Evolutionary conservation across 2,329 filamentous ascomycete genomes (phyloP).

Genomic region (Salinomyces thailandicus): DNA sequence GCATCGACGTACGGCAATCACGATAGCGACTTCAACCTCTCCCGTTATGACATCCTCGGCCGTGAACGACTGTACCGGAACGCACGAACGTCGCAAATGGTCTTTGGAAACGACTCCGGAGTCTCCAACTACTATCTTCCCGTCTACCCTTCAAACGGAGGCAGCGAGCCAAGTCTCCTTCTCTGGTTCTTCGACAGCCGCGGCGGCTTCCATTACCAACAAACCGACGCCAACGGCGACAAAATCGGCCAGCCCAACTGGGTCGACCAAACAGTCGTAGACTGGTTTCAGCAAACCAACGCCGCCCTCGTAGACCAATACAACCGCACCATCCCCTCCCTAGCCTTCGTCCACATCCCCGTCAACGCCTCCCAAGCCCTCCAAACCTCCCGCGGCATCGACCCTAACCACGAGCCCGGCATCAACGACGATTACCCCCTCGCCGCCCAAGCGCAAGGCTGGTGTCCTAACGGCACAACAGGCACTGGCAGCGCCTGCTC

Average conservation of each 20-base stretch:
- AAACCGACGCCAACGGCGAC: slow-evolving; percentile 20
- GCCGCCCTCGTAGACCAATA: slow-evolving; percentile 9
- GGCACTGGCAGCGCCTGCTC: slow-evolving; percentile 22
- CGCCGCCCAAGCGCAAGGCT: slow-evolving; percentile 32
- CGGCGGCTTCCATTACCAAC: slow-evolving; percentile 45
- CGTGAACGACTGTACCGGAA: slow-evolving; percentile 30
- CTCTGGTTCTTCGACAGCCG: slow-evolving; percentile 65
- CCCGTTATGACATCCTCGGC: slow-evolving; percentile 33
- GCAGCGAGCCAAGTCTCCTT: slow-evolving; percentile 36
- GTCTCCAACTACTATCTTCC: slow-evolving; percentile 47
- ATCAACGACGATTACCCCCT: slow-evolving; percentile 36
- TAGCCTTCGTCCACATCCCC: slow-evolving; percentile 49
- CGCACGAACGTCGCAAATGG: slow-evolving; percentile 35
- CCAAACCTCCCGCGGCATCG: slow-evolving; percentile 32
- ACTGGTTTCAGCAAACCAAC: slow-evolving; percentile 35
- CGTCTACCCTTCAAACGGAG: slow-evolving; percentile 37
- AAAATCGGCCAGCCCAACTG: slow-evolving; percentile 31
- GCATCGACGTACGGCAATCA: slow-evolving; percentile 64
- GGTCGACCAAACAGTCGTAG: slow-evolving; percentile 35
- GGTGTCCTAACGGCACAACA: slow-evolving; percentile 26
- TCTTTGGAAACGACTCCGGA: slow-evolving; percentile 30
- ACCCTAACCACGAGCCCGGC: slow-evolving; percentile 34
- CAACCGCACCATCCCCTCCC: slow-evolving; percentile 32
- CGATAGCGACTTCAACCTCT: slow-evolving; percentile 51
- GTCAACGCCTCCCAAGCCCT: slow-evolving; percentile 32